phyloP scores from a whole-genome alignment of 495 filamentous ascomycete species.

The Aspergillus cavernicola region DNA sequence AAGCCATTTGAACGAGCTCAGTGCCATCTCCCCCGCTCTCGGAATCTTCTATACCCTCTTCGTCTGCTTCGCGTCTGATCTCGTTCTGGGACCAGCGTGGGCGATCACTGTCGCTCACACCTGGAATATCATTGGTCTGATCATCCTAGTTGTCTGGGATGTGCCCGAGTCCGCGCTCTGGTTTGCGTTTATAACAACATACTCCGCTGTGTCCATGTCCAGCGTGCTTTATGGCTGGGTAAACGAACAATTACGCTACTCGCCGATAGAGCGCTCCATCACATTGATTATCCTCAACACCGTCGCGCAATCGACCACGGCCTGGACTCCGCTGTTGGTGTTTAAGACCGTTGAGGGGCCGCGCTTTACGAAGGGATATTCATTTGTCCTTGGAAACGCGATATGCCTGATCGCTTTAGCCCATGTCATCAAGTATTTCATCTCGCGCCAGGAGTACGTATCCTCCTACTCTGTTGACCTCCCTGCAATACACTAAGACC shows the following conservation, averaged over 20 bases:
- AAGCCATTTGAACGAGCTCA: slow-evolving; percentile 40
- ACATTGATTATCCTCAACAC: slow-evolving; percentile 51
- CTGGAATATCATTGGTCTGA: slow-evolving; percentile 35
- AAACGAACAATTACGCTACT: slow-evolving; percentile 43
- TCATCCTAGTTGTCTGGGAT: slow-evolving; percentile 49
- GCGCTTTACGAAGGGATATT: slow-evolving; percentile 45
- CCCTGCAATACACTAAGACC: background rate
- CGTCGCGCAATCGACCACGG: slow-evolving; percentile 45
- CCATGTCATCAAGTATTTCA: slow-evolving; percentile 7
- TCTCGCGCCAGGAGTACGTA: slow-evolving; percentile 10
- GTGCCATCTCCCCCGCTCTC: slow-evolving; percentile 38
- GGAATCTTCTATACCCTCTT: slow-evolving; percentile 45
- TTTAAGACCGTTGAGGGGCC: slow-evolving; percentile 46
- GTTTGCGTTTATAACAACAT: slow-evolving; percentile 43
- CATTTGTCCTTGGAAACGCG: slow-evolving; percentile 45
- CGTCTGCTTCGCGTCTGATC: slow-evolving; percentile 47
- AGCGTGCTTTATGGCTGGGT: slow-evolving; percentile 46
- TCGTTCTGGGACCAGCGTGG: slow-evolving; percentile 38
- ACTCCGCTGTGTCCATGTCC: slow-evolving; percentile 32
- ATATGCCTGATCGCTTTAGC: slow-evolving; percentile 36
- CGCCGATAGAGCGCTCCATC: slow-evolving; percentile 55
- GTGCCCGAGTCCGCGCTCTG: slow-evolving; percentile 45
- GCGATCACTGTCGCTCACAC: slow-evolving; percentile 43
- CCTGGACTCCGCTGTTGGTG: slow-evolving; percentile 34
- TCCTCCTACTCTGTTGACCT: background rate